Conservation (phyloP, 768 basidiomycete species). For the Goffeauzyma gilvescens region DNA sequence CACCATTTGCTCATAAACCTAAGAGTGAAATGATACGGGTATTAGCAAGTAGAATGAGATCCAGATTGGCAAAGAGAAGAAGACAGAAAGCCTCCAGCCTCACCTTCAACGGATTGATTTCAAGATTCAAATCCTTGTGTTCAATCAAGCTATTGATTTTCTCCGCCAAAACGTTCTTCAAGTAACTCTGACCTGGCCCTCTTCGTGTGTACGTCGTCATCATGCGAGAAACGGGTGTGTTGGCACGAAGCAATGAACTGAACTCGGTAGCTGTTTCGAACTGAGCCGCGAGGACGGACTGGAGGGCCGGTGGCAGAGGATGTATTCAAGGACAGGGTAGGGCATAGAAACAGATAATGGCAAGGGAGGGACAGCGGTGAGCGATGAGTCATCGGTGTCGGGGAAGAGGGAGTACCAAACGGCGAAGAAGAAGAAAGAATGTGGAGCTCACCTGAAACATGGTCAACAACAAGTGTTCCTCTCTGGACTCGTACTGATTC, state of each 20-base stretch:
- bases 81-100: conserved; percentile 7
- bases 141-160: conserved; percentile 97
- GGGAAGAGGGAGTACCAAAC: background rate
- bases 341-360: background rate
- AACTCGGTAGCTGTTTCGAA: conserved; percentile 99
- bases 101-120: conserved; percentile 97
- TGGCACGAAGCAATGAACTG: conserved; percentile 91
- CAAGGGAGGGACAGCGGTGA: background rate
- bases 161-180: conserved; percentile 92
- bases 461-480: conserved; percentile 91
- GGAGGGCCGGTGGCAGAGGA: too few species aligned
- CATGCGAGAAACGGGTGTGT: conserved; percentile 98
- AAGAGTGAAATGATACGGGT: too few species aligned
- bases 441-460: conserved; percentile 56
- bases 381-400: background rate
- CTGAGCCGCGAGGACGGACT: conserved; percentile 92
- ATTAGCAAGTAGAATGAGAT: background rate
- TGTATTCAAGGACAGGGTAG: background rate
- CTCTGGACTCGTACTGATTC: conserved; percentile 94
- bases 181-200: conserved; percentile 93
- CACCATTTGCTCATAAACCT: conserved; percentile 99
- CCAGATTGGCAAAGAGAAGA: background rate
- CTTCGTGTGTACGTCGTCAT: conserved; percentile 99
- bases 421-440: background rate
- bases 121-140: conserved; percentile 96